Conservation (phyloP, 257 asterid genomes). For the Penstemon davidsonii region DNA sequence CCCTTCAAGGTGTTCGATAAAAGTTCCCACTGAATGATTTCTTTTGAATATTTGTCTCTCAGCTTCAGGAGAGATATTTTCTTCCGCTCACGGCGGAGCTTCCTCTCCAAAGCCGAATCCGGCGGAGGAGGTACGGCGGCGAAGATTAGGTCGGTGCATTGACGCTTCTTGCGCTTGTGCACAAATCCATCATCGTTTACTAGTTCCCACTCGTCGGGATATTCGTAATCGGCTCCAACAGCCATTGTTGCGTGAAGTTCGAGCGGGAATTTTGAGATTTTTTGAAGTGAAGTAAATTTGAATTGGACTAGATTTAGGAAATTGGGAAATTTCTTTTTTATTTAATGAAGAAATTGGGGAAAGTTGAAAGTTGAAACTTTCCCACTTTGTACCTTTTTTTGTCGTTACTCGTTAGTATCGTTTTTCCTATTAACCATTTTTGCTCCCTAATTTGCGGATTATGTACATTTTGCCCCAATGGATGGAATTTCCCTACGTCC, state of each 20-base stretch:
- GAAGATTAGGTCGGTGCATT: conserved; percentile 33
- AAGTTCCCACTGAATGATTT: conserved; percentile 74
- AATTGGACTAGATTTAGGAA: conserved; percentile 12
- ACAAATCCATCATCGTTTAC: conserved; percentile 68
- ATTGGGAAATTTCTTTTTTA: not conserved
- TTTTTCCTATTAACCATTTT: not conserved
- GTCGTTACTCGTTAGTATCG: not conserved
- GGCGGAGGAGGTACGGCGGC: conserved; percentile 42
- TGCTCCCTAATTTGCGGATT: not conserved
- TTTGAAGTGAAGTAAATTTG: conserved; percentile 17
- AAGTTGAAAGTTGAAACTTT: not conserved
- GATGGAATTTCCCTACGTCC: too few relatives aligned
- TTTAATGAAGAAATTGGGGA: not conserved
- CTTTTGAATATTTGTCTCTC: conserved; percentile 44
- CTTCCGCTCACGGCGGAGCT: conserved; percentile 54
- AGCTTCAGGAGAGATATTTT: conserved; percentile 58
- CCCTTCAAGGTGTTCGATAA: conserved; percentile 58
- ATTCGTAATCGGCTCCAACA: conserved; percentile 31
- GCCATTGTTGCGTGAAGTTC: conserved; percentile 41
- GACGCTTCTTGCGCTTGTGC: conserved; percentile 63
- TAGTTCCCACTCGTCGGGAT: conserved; percentile 68
- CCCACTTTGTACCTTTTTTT: not conserved
- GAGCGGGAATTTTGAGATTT: conserved; percentile 22
- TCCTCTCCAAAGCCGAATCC: conserved; percentile 62
- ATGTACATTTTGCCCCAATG: conserved; percentile 4